phyloP scores from a whole-genome alignment of 1,284 basidiomycete genomes.

The Heimioporus punctisporus region DNA sequence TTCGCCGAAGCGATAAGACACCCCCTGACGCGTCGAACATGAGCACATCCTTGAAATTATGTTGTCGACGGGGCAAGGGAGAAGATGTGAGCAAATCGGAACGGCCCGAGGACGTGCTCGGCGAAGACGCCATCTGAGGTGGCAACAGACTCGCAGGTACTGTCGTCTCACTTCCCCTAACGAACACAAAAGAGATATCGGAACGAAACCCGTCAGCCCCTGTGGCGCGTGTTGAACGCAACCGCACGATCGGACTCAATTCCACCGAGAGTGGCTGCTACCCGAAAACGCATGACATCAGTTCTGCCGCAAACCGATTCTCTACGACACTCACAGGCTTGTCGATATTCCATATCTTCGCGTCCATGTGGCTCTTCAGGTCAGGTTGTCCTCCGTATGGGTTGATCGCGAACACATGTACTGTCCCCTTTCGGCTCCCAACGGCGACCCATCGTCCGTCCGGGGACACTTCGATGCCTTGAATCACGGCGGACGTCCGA shows the following conservation, averaged over 20 bases:
- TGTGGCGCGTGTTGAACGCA: constrained; percentile 44
- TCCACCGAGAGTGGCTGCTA: constrained; percentile 57
- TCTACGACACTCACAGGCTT: constrained; percentile 44
- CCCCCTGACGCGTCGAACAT: constrained; percentile 66
- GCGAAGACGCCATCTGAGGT: constrained; percentile 31
- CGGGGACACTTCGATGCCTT: constrained; percentile 54
- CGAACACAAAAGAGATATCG: constrained; percentile 58
- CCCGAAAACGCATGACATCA: neutral
- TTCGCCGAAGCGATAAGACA: constrained; percentile 54
- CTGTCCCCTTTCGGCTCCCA: constrained; percentile 60
- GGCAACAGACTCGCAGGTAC: constrained; percentile 45
- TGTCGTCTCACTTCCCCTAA: constrained; percentile 38
- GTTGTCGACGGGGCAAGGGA: constrained; percentile 34
- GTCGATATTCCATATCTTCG: constrained; percentile 55
- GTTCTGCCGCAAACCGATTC: constrained; percentile 6
- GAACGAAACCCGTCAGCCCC: constrained; percentile 35
- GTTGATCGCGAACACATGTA: constrained; percentile 79
- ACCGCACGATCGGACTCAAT: constrained; percentile 57
- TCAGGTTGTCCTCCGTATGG: constrained; percentile 76
- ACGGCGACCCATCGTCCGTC: constrained; percentile 77
- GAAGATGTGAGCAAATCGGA: constrained; percentile 35
- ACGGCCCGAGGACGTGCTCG: constrained; percentile 33
- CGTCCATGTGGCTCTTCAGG: constrained; percentile 62
- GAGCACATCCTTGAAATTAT: constrained; percentile 63
- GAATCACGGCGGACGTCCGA: constrained; percentile 67